Conservation (phyloP, 1,284 basidiomycete species). For the Wolfiporia cocos region DNA sequence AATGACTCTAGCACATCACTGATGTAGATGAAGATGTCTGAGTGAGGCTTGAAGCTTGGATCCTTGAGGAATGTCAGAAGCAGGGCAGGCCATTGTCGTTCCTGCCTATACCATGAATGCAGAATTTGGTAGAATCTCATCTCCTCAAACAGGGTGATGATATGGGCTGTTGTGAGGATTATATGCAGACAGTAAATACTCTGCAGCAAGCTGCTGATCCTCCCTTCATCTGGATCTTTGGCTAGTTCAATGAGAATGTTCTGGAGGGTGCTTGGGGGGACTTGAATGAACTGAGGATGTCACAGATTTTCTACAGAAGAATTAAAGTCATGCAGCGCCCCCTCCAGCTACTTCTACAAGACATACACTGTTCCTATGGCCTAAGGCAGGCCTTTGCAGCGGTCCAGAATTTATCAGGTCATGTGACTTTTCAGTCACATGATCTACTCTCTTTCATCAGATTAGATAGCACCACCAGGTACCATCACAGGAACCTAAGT, state of each 20-base stretch:
- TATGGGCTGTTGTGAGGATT: constrained; percentile 69
- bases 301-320: too few species aligned
- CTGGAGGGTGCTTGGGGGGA: constrained; percentile 66
- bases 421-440: too few species aligned
- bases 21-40: constrained; percentile 61
- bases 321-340: too few species aligned
- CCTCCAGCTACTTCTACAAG: too few species aligned
- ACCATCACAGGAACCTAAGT: too few species aligned
- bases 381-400: too few species aligned
- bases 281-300: constrained; percentile 81
- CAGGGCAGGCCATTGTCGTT: constrained; percentile 72
- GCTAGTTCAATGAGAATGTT: constrained; percentile 77
- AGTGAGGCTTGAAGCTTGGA: constrained; percentile 48
- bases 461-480: too few species aligned
- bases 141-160: constrained; percentile 67
- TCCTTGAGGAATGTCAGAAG: constrained; percentile 75
- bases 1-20: constrained; percentile 55
- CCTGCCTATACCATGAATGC: constrained; percentile 72
- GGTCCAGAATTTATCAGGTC: too few species aligned
- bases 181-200: constrained; percentile 90
- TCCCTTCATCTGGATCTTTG: constrained; percentile 70
- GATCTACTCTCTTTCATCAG: too few species aligned
- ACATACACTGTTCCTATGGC: too few species aligned
- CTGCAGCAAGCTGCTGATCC: constrained; percentile 92
- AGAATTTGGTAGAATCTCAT: constrained; percentile 92